Conservation (phyloP, 1,284 basidiomycete species). For the Ustilago cynodontis region DNA sequence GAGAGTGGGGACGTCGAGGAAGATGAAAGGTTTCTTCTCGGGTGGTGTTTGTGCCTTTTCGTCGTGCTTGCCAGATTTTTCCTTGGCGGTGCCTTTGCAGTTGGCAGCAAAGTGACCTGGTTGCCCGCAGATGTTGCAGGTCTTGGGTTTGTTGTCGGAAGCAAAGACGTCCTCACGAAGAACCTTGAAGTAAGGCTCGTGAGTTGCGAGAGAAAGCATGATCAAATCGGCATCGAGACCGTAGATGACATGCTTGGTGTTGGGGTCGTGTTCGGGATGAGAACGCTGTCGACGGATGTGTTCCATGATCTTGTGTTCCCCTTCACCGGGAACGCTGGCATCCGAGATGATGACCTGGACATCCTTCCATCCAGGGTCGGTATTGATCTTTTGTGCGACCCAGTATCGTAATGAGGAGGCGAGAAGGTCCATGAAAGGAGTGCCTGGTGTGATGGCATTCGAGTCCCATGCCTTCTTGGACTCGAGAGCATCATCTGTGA, state of each 20-base stretch:
- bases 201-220: conserved; percentile 97
- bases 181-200: conserved; percentile 97
- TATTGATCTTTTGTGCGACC: conserved; percentile 94
- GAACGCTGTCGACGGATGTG: conserved; percentile 91
- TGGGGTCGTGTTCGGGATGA: conserved; percentile 90
- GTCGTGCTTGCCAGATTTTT: conserved; percentile 73
- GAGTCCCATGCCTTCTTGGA: conserved; percentile 91
- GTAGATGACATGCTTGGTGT: conserved; percentile 96
- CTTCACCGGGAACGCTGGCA: conserved; percentile 95
- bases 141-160: conserved; percentile 75
- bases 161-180: conserved; percentile 97
- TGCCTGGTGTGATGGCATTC: conserved; percentile 97
- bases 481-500: conserved; percentile 84
- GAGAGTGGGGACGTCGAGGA: conserved; percentile 93
- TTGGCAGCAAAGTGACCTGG: conserved; percentile 93
- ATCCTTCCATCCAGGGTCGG: conserved; percentile 91
- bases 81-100: conserved; percentile 75
- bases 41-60: conserved; percentile 59
- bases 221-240: conserved; percentile 98
- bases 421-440: conserved; percentile 96
- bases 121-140: conserved; percentile 90
- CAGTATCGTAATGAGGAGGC: conserved; percentile 92
- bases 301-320: conserved; percentile 99
- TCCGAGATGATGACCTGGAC: conserved; percentile 92
- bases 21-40: conserved; percentile 98